Conservation (phyloP, 208 protist genomes). For the Trypanosoma mega region DNA sequence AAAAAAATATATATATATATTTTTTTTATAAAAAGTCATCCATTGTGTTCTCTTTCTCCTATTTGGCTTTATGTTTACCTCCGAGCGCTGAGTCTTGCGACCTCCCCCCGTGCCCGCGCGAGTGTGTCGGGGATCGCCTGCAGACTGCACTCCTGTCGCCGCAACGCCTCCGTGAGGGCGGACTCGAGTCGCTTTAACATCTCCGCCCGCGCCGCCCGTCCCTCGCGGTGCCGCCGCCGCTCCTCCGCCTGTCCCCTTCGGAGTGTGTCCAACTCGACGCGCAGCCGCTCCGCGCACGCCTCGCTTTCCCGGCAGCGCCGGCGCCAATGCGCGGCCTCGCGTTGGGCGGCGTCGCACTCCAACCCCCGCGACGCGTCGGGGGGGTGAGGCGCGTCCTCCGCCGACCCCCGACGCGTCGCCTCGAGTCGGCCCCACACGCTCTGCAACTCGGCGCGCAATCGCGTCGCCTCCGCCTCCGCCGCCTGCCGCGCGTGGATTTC, state of each 20-base stretch:
- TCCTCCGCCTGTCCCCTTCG: constrained; percentile 44
- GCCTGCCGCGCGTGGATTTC: constrained; percentile 33
- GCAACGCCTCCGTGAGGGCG: constrained; percentile 33
- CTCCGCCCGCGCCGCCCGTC: constrained; percentile 28
- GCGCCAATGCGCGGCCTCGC: too few species aligned
- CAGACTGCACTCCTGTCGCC: constrained; percentile 15
- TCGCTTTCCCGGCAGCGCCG: constrained; percentile 14
- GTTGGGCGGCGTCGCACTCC: constrained; percentile 12
- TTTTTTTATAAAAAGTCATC: too few species aligned
- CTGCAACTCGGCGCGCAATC: constrained; percentile 36
- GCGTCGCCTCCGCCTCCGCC: constrained; percentile 11
- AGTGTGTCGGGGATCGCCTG: constrained; percentile 12
- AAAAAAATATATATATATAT: too few species aligned
- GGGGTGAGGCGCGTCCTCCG: constrained; percentile 22
- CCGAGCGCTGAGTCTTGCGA: constrained; percentile 7
- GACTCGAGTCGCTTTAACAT: constrained; percentile 46
- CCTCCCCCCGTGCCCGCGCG: constrained; percentile 10
- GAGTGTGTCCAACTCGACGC: constrained; percentile 37
- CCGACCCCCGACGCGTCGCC: too few species aligned
- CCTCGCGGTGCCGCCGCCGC: constrained; percentile 32
- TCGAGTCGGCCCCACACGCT: constrained; percentile 43
- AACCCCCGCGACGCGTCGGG: constrained; percentile 27
- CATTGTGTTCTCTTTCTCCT: too few species aligned
- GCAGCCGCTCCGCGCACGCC: constrained; percentile 37
- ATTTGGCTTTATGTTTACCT: too few species aligned